Evolutionary conservation across 495 filamentous ascomycete species (phyloP).

Genomic region (Pseudotulostoma volvatum): DNA sequence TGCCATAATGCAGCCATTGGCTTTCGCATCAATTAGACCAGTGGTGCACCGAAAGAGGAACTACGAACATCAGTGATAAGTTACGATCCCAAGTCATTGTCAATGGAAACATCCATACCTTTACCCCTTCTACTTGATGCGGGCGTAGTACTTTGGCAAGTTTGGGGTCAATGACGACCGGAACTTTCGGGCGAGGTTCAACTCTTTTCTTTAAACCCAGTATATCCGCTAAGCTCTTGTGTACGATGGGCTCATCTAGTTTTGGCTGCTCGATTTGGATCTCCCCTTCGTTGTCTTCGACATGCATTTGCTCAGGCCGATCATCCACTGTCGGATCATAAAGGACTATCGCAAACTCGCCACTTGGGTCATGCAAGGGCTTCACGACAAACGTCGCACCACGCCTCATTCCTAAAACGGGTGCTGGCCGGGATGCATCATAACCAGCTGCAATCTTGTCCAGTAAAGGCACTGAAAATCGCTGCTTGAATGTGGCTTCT

Average conservation of each 20-base stretch:
- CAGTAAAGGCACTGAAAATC: conserved; percentile 74
- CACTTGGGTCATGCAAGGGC: conserved; percentile 84
- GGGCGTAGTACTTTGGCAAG: conserved; percentile 83
- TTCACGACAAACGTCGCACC: conserved; percentile 78
- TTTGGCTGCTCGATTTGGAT: conserved; percentile 36
- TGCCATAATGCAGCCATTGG: conserved; percentile 98
- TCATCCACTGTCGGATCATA: conserved; percentile 93
- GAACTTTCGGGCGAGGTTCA: conserved; percentile 65
- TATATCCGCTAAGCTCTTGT: conserved; percentile 92
- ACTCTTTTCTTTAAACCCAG: conserved; percentile 85
- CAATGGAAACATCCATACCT: conserved; percentile 33
- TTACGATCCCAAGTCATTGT: conserved; percentile 3
- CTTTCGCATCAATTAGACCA: conserved; percentile 82
- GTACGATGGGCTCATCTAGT: conserved; percentile 66
- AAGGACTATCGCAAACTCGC: conserved; percentile 91
- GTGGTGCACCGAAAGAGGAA: conserved; percentile 92
- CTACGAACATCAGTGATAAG: conserved; percentile 17
- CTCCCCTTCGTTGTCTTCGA: conserved; percentile 14
- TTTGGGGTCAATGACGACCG: conserved; percentile 90
- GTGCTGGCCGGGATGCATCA: conserved; percentile 61
- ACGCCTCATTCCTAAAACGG: conserved; percentile 69
- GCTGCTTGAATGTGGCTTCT: conserved; percentile 56
- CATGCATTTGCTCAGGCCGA: conserved; percentile 30
- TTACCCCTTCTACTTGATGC: conserved; percentile 96
- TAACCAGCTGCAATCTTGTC: conserved; percentile 62